Conservation (phyloP, 2,329 filamentous ascomycete species). For the Zopfia rhizophila region DNA sequence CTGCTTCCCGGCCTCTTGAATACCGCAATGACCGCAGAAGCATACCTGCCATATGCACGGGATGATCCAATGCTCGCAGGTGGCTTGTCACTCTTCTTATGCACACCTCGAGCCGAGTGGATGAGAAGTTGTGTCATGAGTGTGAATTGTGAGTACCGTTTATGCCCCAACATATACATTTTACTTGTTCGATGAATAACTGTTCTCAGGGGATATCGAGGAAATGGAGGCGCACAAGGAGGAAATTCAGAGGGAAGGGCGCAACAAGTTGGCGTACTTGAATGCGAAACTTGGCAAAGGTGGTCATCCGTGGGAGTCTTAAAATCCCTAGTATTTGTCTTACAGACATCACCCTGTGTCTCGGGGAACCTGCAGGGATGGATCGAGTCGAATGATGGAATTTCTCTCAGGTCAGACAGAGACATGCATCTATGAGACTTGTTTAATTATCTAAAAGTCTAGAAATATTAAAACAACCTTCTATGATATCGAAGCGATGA, state of each 20-base stretch:
- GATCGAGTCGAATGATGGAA: no score
- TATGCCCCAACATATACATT: conserved; percentile 3
- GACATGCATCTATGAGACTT: no score
- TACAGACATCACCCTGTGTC: no score
- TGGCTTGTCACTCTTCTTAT: conserved; percentile 29
- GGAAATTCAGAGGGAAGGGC: conserved; percentile 28
- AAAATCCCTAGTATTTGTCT: no score
- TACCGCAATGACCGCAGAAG: conserved; percentile 20
- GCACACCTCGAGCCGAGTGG: conserved; percentile 28
- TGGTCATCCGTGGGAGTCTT: conserved; percentile 18
- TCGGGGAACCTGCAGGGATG: no score
- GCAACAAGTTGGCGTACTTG: conserved; percentile 4
- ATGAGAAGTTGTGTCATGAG: conserved; percentile 23
- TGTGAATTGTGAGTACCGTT: conserved; percentile 22
- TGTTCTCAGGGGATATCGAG: conserved; percentile 29
- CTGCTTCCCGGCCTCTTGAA: conserved; percentile 36
- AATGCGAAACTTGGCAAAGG: conserved; percentile 13
- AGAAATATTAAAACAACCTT: no score
- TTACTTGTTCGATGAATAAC: no score
- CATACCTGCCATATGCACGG: conserved; percentile 28
- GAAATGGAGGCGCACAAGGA: conserved; percentile 31
- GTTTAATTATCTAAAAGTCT: no score
- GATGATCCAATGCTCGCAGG: conserved; percentile 29
- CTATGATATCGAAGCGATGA: no score
- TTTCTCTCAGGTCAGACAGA: no score